These are phyloP conservation scores for Macadamia integrifolia DNA, from an alignment of 164 flowering plant species.

Conservation along the genomic window DNA sequence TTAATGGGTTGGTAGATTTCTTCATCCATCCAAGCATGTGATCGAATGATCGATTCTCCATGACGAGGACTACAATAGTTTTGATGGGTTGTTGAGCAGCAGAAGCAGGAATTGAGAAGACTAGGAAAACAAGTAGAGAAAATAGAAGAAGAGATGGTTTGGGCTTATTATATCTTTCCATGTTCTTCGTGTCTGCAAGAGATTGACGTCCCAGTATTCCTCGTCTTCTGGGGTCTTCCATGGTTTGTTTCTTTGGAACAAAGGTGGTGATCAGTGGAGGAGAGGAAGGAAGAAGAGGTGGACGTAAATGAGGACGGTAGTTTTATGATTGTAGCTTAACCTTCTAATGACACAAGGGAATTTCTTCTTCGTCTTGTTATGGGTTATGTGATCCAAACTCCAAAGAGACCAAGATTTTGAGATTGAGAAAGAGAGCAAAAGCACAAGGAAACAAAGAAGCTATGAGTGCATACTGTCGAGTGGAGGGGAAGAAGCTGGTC, in stretches of 20 bases:
- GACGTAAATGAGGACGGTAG: not conserved
- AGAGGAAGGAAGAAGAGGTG: not conserved
- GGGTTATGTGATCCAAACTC: not conserved
- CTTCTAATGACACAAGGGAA: not conserved
- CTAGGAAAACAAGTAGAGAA: constrained; percentile 21
- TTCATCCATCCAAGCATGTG: constrained; percentile 94
- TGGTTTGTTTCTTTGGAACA: too few species aligned
- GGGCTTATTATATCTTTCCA: not conserved
- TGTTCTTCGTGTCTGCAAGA: not conserved
- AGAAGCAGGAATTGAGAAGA: constrained; percentile 12
- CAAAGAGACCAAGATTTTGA: too few species aligned
- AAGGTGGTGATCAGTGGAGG: not conserved
- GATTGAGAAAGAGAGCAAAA: too few species aligned
- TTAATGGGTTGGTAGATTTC: constrained; percentile 47
- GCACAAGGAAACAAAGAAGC: too few species aligned
- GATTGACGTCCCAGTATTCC: not conserved
- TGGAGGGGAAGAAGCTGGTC: too few species aligned
- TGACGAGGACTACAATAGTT: constrained; percentile 60
- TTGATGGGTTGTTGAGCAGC: constrained; percentile 51
- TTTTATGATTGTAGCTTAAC: not conserved
- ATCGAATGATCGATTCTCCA: constrained; percentile 82
- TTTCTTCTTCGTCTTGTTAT: not conserved
- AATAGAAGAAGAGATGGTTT: not conserved
- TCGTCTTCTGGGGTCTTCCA: not conserved
- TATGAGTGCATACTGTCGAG: too few species aligned